Conservation (phyloP, 495 filamentous ascomycete genomes). For the Lichenothelia convexa region DNA sequence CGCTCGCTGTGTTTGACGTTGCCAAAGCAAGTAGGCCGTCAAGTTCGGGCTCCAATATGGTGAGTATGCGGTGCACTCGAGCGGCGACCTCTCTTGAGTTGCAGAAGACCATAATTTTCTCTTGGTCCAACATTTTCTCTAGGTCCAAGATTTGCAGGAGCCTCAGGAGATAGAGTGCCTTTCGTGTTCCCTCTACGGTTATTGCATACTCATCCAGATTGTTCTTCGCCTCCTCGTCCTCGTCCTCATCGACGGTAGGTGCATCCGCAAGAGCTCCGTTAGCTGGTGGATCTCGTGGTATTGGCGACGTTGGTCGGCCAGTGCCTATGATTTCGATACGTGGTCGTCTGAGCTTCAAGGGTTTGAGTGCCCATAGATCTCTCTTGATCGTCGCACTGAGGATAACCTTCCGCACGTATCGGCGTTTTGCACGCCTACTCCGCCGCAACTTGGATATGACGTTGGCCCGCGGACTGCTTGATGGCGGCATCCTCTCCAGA, state of each 20-base stretch:
- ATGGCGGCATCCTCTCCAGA: constrained; percentile 31
- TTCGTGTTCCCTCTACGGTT: constrained; percentile 57
- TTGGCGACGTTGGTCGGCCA: not conserved
- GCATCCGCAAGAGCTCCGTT: not conserved
- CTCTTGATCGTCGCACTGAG: constrained; percentile 88
- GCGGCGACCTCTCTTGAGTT: not conserved
- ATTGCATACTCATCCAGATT: constrained; percentile 55
- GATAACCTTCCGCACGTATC: constrained; percentile 45
- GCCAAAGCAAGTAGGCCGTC: not conserved
- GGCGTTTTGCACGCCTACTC: constrained; percentile 22
- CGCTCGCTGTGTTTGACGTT: constrained; percentile 14
- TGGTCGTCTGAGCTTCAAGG: constrained; percentile 53
- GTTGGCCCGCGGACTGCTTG: constrained; percentile 27
- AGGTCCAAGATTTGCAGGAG: constrained; percentile 21
- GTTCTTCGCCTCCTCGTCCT: constrained; percentile 41
- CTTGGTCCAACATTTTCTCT: not conserved
- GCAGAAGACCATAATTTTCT: not conserved
- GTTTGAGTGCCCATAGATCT: constrained; percentile 63
- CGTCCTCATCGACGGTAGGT: constrained; percentile 11
- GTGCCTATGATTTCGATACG: constrained; percentile 16
- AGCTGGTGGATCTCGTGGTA: constrained; percentile 6
- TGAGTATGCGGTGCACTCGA: constrained; percentile 6
- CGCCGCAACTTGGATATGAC: constrained; percentile 20
- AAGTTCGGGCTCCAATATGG: constrained; percentile 13
- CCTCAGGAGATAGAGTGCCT: constrained; percentile 60